These are phyloP conservation scores for Aspergillus olivimuriae DNA, from an alignment of 495 filamentous ascomycete species.

Conservation along the genomic window DNA sequence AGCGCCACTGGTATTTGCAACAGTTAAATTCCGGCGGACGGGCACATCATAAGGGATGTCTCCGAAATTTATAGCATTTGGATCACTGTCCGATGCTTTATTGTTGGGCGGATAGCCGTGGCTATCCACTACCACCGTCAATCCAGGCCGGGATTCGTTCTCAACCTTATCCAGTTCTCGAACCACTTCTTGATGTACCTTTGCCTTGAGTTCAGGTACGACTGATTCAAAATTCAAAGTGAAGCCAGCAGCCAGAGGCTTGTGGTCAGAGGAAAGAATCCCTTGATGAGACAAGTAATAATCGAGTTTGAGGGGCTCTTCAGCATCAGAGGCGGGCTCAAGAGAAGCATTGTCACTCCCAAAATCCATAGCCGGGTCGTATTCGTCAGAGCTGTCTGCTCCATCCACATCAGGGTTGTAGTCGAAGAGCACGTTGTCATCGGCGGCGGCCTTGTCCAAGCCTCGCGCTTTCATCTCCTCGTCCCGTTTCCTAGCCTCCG, in stretches of 20 bases:
- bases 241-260: slow-evolving; percentile 78
- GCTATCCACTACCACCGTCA: slow-evolving; percentile 78
- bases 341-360: slow-evolving; percentile 11
- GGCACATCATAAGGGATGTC: slow-evolving; percentile 60
- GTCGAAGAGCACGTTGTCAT: slow-evolving; percentile 83
- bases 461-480: slow-evolving; percentile 79
- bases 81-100: slow-evolving; percentile 28
- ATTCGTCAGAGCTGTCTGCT: slow-evolving; percentile 53
- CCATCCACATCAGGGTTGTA: slow-evolving; percentile 80
- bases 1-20: slow-evolving; percentile 86
- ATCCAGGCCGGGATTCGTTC: slow-evolving; percentile 78
- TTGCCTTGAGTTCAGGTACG: slow-evolving; percentile 72
- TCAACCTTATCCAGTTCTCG: slow-evolving; percentile 84
- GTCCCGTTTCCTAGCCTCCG: slow-evolving; percentile 63
- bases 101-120: slow-evolving; percentile 26
- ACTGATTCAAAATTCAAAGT: slow-evolving; percentile 77
- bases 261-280: slow-evolving; percentile 90
- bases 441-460: slow-evolving; percentile 64
- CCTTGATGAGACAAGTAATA: slow-evolving; percentile 84
- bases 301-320: slow-evolving; percentile 56
- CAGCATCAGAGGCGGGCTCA: slow-evolving; percentile 8
- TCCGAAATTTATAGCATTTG: slow-evolving; percentile 68
- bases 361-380: slow-evolving; percentile 36
- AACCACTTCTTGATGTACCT: slow-evolving; percentile 80
- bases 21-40: slow-evolving; percentile 59